Conservation (phyloP, 2,329 filamentous ascomycete species). For the Rugonectria rugulosa region DNA sequence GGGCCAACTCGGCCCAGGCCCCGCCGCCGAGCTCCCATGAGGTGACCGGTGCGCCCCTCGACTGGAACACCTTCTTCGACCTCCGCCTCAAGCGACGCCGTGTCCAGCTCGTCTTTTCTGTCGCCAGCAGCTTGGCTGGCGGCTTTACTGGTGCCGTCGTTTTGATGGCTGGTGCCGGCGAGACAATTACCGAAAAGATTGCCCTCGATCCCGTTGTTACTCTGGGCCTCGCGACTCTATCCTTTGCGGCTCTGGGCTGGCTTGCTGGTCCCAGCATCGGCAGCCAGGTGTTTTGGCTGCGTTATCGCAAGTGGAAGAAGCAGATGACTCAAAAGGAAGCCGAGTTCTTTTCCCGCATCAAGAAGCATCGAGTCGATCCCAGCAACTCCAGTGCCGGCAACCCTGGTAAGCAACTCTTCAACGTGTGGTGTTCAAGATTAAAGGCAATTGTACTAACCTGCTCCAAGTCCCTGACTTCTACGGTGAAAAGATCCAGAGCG, state of each 20-base stretch:
- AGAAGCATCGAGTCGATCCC: conserved; percentile 91
- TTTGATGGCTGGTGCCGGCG: conserved; percentile 75
- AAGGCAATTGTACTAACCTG: conserved; percentile 27
- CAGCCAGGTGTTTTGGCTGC: conserved; percentile 77
- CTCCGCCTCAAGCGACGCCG: conserved; percentile 85
- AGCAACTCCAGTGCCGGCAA: conserved; percentile 88
- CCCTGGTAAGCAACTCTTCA: conserved; percentile 61
- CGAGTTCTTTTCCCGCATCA: conserved; percentile 91
- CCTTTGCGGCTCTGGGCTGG: conserved; percentile 85
- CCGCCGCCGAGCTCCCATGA: conserved; percentile 20
- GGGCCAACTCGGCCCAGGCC: conserved; percentile 28
- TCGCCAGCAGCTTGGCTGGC: conserved; percentile 68
- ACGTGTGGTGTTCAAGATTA: neutral
- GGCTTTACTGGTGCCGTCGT: conserved; percentile 70
- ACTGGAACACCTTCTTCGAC: conserved; percentile 94
- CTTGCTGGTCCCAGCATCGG: conserved; percentile 84
- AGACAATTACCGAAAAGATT: conserved; percentile 73
- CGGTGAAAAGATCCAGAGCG: conserved; percentile 96
- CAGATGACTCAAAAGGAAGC: conserved; percentile 90
- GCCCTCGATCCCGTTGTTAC: conserved; percentile 89
- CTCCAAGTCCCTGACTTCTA: conserved; percentile 90
- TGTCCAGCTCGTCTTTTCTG: conserved; percentile 81
- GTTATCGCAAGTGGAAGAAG: conserved; percentile 73
- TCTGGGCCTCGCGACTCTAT: conserved; percentile 80
- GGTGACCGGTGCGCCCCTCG: conserved; percentile 53